These are phyloP conservation scores for Eucalyptus cloeziana DNA, from an alignment of 345 rosid species.

Conservation along the genomic window DNA sequence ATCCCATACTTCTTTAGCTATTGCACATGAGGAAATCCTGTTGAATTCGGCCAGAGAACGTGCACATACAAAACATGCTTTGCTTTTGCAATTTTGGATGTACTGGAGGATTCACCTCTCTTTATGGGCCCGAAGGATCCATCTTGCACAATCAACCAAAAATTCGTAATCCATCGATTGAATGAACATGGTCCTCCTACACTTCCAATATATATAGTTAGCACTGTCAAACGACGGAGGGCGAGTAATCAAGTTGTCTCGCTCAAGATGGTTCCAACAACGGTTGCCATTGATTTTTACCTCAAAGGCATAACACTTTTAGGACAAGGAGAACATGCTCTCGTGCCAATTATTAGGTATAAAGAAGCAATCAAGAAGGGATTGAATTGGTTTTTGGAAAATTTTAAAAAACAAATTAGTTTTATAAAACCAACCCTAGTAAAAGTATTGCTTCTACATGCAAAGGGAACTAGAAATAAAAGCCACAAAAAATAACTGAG, in stretches of 20 bases:
- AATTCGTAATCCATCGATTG: neutral
- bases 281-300: neutral
- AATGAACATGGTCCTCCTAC: neutral
- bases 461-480: neutral
- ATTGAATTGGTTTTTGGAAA: neutral
- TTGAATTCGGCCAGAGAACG: neutral
- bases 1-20: neutral
- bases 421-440: too few relatives aligned
- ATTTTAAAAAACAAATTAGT: too few relatives aligned
- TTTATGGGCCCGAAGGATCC: neutral
- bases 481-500: neutral
- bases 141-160: neutral
- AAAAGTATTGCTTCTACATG: neutral
- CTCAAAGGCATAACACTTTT: neutral
- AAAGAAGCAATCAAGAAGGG: neutral
- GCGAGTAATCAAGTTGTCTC: neutral
- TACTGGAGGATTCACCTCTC: neutral
- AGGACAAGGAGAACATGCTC: neutral
- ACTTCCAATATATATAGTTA: neutral
- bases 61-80: neutral
- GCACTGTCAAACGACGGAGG: neutral
- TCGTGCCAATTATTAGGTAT: neutral
- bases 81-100: neutral
- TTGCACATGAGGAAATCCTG: neutral
- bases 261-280: neutral